phyloP scores from a whole-genome alignment of 2,329 filamentous ascomycete genomes.

The Diaporthe helianthi region DNA sequence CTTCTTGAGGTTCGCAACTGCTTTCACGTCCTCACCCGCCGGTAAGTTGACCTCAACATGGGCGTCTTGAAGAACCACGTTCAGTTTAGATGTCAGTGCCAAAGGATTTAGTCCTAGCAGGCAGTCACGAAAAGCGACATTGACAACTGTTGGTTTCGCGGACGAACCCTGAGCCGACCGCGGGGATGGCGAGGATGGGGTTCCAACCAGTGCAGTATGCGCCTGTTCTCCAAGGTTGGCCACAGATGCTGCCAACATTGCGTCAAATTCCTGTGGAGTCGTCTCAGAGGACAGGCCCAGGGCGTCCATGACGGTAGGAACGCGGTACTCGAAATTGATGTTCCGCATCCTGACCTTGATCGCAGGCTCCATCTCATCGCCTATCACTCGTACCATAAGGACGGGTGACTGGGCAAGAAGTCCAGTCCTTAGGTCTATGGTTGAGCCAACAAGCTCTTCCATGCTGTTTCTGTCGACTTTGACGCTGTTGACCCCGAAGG shows the following conservation, averaged over 20 bases:
- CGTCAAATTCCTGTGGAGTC: conserved; percentile 75
- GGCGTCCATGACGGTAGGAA: conserved; percentile 81
- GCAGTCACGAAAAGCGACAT: conserved; percentile 81
- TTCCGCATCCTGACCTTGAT: conserved; percentile 89
- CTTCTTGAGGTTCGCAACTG: conserved; percentile 75
- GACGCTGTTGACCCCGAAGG: conserved; percentile 73
- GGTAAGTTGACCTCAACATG: conserved; percentile 73
- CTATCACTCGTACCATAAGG: conserved; percentile 87
- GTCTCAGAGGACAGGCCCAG: conserved; percentile 73
- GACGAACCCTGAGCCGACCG: conserved; percentile 38
- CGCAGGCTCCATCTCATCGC: conserved; percentile 91
- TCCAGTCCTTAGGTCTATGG: conserved; percentile 40
- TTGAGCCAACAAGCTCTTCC: conserved; percentile 74
- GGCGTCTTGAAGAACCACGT: conserved; percentile 81
- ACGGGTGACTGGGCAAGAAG: conserved; percentile 54
- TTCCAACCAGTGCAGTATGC: conserved; percentile 55
- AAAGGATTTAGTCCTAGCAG: conserved; percentile 85
- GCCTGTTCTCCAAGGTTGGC: conserved; percentile 75
- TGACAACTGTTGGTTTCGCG: conserved; percentile 68
- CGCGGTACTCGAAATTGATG: conserved; percentile 84
- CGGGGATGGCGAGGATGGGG: conserved; percentile 28
- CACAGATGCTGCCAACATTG: conserved; percentile 79
- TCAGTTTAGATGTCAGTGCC: conserved; percentile 74
- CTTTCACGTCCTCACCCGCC: conserved; percentile 68
- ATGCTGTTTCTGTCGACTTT: conserved; percentile 67